These are phyloP conservation scores for Amanita muscaria DNA, from an alignment of 768 basidiomycete species.

Conservation along the genomic window DNA sequence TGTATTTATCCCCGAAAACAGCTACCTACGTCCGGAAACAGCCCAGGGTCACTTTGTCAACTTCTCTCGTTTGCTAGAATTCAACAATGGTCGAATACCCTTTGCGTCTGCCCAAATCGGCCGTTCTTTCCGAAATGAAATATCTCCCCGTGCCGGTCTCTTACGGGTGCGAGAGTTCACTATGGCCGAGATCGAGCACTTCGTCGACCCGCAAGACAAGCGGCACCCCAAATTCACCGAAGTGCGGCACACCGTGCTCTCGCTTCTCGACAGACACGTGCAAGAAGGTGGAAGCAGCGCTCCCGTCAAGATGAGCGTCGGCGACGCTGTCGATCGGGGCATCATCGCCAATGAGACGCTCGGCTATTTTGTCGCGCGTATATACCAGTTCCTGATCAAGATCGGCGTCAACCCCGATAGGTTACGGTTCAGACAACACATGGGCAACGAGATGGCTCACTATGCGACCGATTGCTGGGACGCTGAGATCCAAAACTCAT, in stretches of 20 bases:
- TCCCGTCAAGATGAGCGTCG: slow-evolving; percentile 60
- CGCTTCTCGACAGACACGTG: slow-evolving; percentile 75
- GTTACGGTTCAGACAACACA: slow-evolving; percentile 94
- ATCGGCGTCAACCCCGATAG: slow-evolving; percentile 83
- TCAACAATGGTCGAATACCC: slow-evolving; percentile 94
- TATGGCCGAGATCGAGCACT: slow-evolving; percentile 99
- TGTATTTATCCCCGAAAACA: slow-evolving; percentile 22
- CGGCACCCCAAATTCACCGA: slow-evolving; percentile 77
- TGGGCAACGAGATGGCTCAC: slow-evolving; percentile 99
- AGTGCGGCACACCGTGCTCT: slow-evolving; percentile 64
- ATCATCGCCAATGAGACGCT: slow-evolving; percentile 95
- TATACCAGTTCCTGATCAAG: slow-evolving; percentile 80
- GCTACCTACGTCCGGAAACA: slow-evolving; percentile 94
- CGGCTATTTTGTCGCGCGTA: slow-evolving; percentile 93
- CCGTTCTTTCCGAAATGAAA: slow-evolving; percentile 94
- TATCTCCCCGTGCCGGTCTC: slow-evolving; percentile 92
- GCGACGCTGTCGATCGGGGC: slow-evolving; percentile 80
- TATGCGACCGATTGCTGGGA: slow-evolving; percentile 99
- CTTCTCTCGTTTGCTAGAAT: slow-evolving; percentile 92
- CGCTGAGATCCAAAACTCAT: slow-evolving; percentile 90
- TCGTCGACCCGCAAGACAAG: slow-evolving; percentile 92
- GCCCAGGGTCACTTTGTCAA: slow-evolving; percentile 99
- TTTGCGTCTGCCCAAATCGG: slow-evolving; percentile 98
- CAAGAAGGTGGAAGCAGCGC: slow-evolving; percentile 69
- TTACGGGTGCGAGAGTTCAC: slow-evolving; percentile 98